Evolutionary conservation across 768 basidiomycete genomes (phyloP), one percentile per base, ranked within the genome.

Genomic region (Naganishia vaughanmartiniae): DNA sequence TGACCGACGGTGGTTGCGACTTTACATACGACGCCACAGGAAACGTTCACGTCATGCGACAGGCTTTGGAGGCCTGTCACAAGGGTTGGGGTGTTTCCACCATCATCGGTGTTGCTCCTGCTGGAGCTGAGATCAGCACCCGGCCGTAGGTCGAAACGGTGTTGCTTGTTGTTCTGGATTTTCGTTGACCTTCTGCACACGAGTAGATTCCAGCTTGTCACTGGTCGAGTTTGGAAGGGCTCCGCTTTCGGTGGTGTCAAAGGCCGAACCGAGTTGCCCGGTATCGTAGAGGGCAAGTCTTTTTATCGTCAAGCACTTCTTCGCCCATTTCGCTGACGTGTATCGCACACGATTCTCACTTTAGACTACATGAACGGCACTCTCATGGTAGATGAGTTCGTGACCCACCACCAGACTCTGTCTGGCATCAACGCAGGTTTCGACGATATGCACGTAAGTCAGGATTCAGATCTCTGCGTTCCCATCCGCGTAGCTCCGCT

Each of bases 61-160:
- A 89, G 58, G 96, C 96, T 30, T 87, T 99, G 56, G 96, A 99
- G 83, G 91, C 93, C n/a, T 97, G 93, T 82, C 96, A 99, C 83
- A 98, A 98, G 80, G 96, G 96, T 17, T 99, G 96, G 96, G 96
- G 96, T 75, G 89, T 97, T 53, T 92, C 89, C 69, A 97, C 92
- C 68, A 80, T 99, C 74, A 97, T 99, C 71, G 95, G 95, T 71
- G 96, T 99, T 51, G 96, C 96, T 4, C 93, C 93, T 28, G 93
- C 96, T 24, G 96, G 96, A 9, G 89, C 96, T 77, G 96, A 98
- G 82, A 93, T 94, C 72, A 86, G 89, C 14, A 94, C 93, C 46
- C 84, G 93, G 73, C 93, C 93, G 86, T 90, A 77, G 81, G 89
- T 83, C 39, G 21, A 7, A 3, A 31, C 12, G 53, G 5, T 19